Evolutionary conservation across 2,329 filamentous ascomycete species (phyloP).

Genomic region (Westerdykella sp.): DNA sequence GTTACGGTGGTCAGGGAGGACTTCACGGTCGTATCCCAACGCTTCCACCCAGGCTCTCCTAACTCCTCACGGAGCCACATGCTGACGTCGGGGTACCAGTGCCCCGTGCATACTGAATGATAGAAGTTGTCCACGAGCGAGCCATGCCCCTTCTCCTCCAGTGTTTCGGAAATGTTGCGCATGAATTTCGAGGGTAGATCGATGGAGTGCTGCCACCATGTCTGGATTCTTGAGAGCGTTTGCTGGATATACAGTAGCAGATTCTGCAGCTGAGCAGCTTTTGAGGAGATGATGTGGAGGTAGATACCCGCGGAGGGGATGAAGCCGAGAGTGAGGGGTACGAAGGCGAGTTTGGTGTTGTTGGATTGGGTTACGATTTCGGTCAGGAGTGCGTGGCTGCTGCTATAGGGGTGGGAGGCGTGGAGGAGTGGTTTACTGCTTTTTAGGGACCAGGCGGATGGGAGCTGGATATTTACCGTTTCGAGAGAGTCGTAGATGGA

Average conservation of each 20-base stretch:
- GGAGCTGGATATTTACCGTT: slow-evolving; percentile 60
- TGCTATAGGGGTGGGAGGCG: slow-evolving; percentile 64
- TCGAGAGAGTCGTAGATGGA: slow-evolving; percentile 82
- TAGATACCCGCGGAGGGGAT: slow-evolving; percentile 72
- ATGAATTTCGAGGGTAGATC: slow-evolving; percentile 76
- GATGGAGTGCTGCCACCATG: slow-evolving; percentile 76
- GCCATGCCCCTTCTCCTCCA: slow-evolving; percentile 59
- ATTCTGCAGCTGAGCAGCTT: slow-evolving; percentile 81
- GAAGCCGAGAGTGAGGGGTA: slow-evolving; percentile 78
- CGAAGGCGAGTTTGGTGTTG: slow-evolving; percentile 35
- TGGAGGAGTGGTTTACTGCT: slow-evolving; percentile 52
- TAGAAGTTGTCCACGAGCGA: slow-evolving; percentile 70
- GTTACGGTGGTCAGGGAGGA: slow-evolving; percentile 73
- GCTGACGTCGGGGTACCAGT: slow-evolving; percentile 66
- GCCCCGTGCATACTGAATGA: slow-evolving; percentile 76
- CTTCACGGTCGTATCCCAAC: slow-evolving; percentile 85
- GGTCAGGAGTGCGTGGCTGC: slow-evolving; percentile 70
- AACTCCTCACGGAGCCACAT: slow-evolving; percentile 88
- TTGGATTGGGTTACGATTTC: slow-evolving; percentile 33
- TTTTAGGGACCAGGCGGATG: slow-evolving; percentile 37
- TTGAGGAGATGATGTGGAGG: slow-evolving; percentile 75
- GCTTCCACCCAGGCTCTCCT: slow-evolving; percentile 76
- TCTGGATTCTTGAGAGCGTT: slow-evolving; percentile 68
- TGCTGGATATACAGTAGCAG: slow-evolving; percentile 79
- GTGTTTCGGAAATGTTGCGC: slow-evolving; percentile 66